These are phyloP conservation scores for Diaporthe vexans DNA, from an alignment of 2,329 filamentous ascomycete genomes.

Conservation along the genomic window DNA sequence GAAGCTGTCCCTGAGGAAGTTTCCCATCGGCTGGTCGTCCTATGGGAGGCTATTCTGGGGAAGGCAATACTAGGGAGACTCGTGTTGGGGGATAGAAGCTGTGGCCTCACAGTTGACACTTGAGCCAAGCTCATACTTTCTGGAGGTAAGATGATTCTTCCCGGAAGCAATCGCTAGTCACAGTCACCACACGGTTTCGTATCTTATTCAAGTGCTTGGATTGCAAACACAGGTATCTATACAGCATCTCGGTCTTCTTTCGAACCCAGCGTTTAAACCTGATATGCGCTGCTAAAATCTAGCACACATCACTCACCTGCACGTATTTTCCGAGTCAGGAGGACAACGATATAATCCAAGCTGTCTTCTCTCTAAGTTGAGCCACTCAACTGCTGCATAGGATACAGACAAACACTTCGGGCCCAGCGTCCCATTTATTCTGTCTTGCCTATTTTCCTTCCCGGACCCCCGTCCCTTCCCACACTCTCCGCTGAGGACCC, in stretches of 20 bases:
- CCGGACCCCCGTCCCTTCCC: neutral
- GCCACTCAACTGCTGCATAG: neutral
- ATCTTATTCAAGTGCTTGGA: no score
- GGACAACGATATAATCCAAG: neutral
- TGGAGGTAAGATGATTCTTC: no score
- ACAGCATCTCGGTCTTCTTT: no score
- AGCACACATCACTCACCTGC: neutral
- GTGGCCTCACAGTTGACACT: no score
- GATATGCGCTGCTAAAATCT: no score
- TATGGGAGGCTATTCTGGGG: neutral
- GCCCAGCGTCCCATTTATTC: neutral
- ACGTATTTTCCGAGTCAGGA: neutral
- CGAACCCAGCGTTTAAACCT: no score
- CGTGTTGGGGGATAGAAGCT: no score
- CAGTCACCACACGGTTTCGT: no score
- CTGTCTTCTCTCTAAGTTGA: neutral
- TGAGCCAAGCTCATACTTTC: no score
- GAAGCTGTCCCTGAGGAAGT: neutral
- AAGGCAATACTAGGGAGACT: neutral
- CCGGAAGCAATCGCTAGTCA: no score
- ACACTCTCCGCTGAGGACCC: neutral
- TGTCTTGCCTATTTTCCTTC: slow-evolving; percentile 28
- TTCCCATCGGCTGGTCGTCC: neutral
- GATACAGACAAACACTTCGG: neutral
- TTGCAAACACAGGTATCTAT: no score